These are phyloP conservation scores for Mycena rosella DNA, from an alignment of 768 basidiomycete species.

Conservation along the genomic window DNA sequence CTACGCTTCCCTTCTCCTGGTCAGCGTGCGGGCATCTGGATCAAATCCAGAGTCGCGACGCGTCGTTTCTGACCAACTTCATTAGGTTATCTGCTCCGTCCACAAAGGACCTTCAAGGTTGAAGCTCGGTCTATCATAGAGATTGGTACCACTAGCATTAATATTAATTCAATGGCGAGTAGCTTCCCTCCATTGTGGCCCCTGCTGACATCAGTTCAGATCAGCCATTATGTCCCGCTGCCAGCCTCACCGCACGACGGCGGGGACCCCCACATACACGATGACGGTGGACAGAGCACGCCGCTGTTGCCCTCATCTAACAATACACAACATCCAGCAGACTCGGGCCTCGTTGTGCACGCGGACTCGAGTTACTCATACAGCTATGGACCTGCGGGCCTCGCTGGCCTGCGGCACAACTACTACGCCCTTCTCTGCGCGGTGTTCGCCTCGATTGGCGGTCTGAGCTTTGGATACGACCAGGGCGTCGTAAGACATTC, in stretches of 20 bases:
- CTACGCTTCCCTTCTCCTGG: no score
- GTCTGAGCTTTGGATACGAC: slow-evolving; percentile 85
- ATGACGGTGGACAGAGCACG: slow-evolving; percentile 10
- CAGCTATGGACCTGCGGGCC: slow-evolving; percentile 78
- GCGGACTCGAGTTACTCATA: slow-evolving; percentile 68
- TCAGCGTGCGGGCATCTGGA: no score
- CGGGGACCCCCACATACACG: neutral
- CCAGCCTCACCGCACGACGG: slow-evolving; percentile 4
- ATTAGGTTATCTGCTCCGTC: no score
- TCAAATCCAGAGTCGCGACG: no score
- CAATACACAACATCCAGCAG: neutral
- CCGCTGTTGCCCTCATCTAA: slow-evolving; percentile 3
- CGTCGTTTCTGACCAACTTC: no score
- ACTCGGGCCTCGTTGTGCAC: slow-evolving; percentile 45
- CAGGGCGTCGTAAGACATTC: slow-evolving; percentile 71
- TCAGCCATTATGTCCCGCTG: slow-evolving; percentile 13
- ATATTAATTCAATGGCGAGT: neutral
- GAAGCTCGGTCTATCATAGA: no score
- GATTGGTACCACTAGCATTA: neutral
- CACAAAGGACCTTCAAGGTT: no score
- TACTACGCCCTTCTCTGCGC: slow-evolving; percentile 76
- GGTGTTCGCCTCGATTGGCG: slow-evolving; percentile 82
- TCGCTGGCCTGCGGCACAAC: slow-evolving; percentile 74
- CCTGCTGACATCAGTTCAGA: neutral
- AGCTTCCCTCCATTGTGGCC: neutral